A percentile compares a stretch with the other conserved stretches of the same genome.
Evolutionary conservation across 495 filamentous ascomycete genomes (phyloP).

Genomic region (Aspergillus indologenus): DNA sequence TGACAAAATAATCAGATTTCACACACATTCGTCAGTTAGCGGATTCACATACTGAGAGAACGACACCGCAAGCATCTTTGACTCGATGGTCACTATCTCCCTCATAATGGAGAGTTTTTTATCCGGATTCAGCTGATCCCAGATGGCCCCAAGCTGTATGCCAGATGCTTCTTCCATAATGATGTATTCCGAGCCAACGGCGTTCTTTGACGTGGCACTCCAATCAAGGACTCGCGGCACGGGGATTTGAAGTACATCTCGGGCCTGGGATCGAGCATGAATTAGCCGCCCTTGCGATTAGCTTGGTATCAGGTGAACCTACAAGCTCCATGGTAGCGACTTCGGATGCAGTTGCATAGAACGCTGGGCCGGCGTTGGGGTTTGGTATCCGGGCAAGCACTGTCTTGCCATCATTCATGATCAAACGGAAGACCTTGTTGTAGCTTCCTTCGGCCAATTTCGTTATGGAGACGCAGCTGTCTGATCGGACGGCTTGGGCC

Average conservation of each 20-base stretch:
- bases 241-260: constrained; percentile 24
- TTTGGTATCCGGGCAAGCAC: constrained; percentile 38
- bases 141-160: constrained; percentile 21
- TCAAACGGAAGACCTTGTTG: constrained; percentile 36
- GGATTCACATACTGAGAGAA: too few species aligned
- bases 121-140: constrained; percentile 23
- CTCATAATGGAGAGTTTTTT: constrained; percentile 29
- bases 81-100: constrained; percentile 24
- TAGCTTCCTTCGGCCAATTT: constrained; percentile 37
- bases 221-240: constrained; percentile 37
- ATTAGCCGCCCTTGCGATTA: too few species aligned
- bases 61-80: constrained; percentile 13
- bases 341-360: constrained; percentile 30
- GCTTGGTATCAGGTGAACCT: too few species aligned
- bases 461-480: constrained; percentile 19
- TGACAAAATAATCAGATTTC: not conserved
- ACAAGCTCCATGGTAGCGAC: constrained; percentile 41
- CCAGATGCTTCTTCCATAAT: constrained; percentile 38
- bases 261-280: constrained; percentile 8
- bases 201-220: constrained; percentile 28
- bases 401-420: constrained; percentile 29
- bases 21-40: too few species aligned
- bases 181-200: constrained; percentile 40
- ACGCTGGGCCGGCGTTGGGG: constrained; percentile 26
- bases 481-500: constrained; percentile 11